phyloP scores from a whole-genome alignment of 345 rosid species.

The Rhizophora mangle region DNA sequence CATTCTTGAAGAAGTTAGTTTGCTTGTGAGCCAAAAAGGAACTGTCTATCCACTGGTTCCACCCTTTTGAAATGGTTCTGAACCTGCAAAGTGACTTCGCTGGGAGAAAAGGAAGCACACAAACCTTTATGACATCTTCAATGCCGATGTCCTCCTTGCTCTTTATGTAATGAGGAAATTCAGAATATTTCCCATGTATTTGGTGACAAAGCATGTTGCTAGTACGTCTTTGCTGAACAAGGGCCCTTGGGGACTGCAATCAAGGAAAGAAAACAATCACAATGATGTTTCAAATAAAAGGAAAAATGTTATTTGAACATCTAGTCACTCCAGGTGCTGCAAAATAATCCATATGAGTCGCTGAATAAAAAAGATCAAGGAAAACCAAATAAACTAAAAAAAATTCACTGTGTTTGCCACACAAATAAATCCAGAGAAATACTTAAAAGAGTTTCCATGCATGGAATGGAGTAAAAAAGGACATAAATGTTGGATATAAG shows the following conservation, averaged over 20 bases:
- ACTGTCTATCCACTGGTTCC: slow-evolving; percentile 30
- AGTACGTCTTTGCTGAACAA: neutral
- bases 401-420: too few species aligned
- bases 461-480: too few species aligned
- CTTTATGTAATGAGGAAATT: slow-evolving; percentile 2
- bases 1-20: slow-evolving; percentile 21
- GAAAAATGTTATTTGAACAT: neutral
- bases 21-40: slow-evolving; percentile 46
- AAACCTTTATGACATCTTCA: slow-evolving; percentile 21
- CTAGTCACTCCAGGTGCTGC: too few species aligned
- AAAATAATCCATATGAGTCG: too few species aligned
- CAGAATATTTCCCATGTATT: neutral
- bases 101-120: slow-evolving; percentile 38
- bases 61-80: slow-evolving; percentile 39
- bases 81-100: slow-evolving; percentile 43
- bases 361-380: too few species aligned
- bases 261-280: neutral
- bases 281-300: neutral
- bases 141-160: slow-evolving; percentile 1
- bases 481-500: too few species aligned
- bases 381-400: too few species aligned
- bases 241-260: slow-evolving; percentile 5
- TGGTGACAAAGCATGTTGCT: neutral
- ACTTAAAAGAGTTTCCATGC: too few species aligned
- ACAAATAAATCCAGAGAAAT: too few species aligned